Conservation (phyloP, 768 basidiomycete species). For the Strobilomyces echinocephalus region DNA sequence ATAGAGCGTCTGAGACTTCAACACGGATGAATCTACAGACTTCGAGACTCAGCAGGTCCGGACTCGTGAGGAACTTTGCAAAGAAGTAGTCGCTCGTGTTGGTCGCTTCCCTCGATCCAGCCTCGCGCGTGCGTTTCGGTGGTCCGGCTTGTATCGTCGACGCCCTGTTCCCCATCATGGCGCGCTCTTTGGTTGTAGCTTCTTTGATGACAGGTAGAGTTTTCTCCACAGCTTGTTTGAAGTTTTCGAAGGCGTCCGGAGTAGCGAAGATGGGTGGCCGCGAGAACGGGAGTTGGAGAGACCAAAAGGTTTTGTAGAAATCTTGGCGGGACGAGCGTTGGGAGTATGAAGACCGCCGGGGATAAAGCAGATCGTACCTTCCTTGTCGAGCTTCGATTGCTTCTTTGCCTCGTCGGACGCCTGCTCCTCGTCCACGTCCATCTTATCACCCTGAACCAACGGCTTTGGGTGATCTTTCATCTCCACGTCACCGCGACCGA, state of each 20-base stretch:
- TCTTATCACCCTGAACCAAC: conserved; percentile 41
- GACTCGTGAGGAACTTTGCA: conserved; percentile 87
- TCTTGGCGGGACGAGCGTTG: conserved; percentile 37
- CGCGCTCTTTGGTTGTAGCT: conserved; percentile 83
- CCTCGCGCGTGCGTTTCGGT: conserved; percentile 66
- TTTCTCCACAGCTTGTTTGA: conserved; percentile 66
- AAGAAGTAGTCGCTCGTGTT: conserved; percentile 76
- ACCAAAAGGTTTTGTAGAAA: conserved; percentile 89
- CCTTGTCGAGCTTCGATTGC: conserved; percentile 49
- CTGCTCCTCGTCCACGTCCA: conserved; percentile 56
- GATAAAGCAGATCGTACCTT: conserved; percentile 39
- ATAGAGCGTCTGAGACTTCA: conserved; percentile 2
- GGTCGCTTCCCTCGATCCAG: conserved; percentile 49
- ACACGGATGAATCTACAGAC: conserved; percentile 37
- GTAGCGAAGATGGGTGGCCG: conserved; percentile 67
- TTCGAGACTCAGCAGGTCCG: conserved; percentile 83
- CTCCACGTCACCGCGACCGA: conserved; percentile 32
- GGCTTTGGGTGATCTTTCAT: conserved; percentile 30
- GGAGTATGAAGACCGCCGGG: neutral
- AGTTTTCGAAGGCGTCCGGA: conserved; percentile 52
- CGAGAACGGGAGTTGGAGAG: conserved; percentile 79
- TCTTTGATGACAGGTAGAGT: conserved; percentile 78
- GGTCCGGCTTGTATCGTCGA: conserved; percentile 32
- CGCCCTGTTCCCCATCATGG: conserved; percentile 75
- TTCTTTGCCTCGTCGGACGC: conserved; percentile 28